Conservation (phyloP, 1,139 yeast species). For the Kluyveromyces sp. region DNA sequence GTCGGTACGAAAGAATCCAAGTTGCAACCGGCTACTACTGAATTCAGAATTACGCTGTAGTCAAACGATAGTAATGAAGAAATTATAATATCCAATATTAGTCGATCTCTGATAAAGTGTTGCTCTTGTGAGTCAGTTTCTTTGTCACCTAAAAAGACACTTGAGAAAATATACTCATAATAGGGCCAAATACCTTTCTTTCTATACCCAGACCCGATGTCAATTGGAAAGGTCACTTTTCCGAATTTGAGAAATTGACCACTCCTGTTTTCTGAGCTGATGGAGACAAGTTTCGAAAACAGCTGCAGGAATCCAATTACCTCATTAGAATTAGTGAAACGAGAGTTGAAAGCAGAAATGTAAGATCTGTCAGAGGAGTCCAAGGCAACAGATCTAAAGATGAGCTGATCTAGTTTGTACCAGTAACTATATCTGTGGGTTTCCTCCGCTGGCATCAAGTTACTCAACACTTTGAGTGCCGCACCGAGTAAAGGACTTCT, state of each 20-base stretch:
- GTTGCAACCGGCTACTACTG: constrained; percentile 44
- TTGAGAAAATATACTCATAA: constrained; percentile 60
- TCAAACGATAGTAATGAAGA: constrained; percentile 56
- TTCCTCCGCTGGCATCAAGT: constrained; percentile 42
- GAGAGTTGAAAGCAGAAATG: constrained; percentile 20
- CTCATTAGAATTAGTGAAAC: constrained; percentile 41
- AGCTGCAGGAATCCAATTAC: constrained; percentile 57
- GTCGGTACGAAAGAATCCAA: constrained; percentile 45
- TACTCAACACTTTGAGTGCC: constrained; percentile 45
- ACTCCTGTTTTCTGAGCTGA: constrained; percentile 38
- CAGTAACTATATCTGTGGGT: constrained; percentile 51
- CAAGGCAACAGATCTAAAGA: constrained; percentile 38
- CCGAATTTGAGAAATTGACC: constrained; percentile 30
- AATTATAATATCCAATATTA: constrained; percentile 46
- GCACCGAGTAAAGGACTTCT: constrained; percentile 52
- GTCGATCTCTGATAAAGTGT: constrained; percentile 43
- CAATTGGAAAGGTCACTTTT: constrained; percentile 51
- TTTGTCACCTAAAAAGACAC: constrained; percentile 48
- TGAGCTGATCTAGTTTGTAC: constrained; percentile 68
- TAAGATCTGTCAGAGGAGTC: constrained; percentile 21
- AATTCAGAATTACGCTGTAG: constrained; percentile 50
- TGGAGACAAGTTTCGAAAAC: constrained; percentile 19
- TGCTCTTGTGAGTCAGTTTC: constrained; percentile 32
- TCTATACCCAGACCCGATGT: constrained; percentile 57
- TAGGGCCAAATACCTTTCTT: constrained; percentile 75